These are phyloP conservation scores for Fusarium foetens DNA, from an alignment of 2,329 filamentous ascomycete genomes.

Conservation along the genomic window DNA sequence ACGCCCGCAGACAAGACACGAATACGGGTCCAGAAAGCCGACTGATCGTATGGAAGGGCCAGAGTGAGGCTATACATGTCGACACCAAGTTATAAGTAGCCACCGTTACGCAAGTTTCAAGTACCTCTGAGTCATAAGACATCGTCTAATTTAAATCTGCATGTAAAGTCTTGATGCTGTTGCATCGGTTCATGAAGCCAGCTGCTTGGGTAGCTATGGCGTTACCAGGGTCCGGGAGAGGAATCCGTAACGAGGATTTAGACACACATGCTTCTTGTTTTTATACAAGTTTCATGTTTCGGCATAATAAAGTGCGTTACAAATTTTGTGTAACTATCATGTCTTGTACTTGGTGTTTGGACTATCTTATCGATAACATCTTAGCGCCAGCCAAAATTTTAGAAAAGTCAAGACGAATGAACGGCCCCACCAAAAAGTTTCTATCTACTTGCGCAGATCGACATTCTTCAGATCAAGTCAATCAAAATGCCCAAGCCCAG, in stretches of 20 bases:
- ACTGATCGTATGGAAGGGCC: background rate
- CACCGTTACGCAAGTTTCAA: background rate
- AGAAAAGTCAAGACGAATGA: conserved; percentile 35
- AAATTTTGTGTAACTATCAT: background rate
- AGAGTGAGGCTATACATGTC: background rate
- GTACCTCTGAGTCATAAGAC: background rate
- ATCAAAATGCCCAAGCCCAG: conserved; percentile 56
- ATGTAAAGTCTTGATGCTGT: background rate
- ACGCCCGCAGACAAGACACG: background rate
- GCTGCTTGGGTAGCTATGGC: background rate
- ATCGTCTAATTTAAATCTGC: background rate
- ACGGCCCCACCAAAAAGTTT: conserved; percentile 32
- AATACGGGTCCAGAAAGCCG: background rate
- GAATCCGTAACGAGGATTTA: background rate
- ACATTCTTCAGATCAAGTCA: conserved; percentile 18
- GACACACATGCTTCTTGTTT: background rate
- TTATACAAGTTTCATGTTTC: background rate
- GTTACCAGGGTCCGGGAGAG: background rate
- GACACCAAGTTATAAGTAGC: background rate
- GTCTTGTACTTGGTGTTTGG: background rate
- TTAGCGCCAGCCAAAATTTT: conserved; percentile 31
- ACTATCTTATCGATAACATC: conserved; percentile 10
- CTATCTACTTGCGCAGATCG: conserved; percentile 2
- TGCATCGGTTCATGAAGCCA: background rate
- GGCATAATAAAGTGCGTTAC: background rate